Conservation (phyloP, 306 rosid species). For the Trichosanthes truncata region DNA sequence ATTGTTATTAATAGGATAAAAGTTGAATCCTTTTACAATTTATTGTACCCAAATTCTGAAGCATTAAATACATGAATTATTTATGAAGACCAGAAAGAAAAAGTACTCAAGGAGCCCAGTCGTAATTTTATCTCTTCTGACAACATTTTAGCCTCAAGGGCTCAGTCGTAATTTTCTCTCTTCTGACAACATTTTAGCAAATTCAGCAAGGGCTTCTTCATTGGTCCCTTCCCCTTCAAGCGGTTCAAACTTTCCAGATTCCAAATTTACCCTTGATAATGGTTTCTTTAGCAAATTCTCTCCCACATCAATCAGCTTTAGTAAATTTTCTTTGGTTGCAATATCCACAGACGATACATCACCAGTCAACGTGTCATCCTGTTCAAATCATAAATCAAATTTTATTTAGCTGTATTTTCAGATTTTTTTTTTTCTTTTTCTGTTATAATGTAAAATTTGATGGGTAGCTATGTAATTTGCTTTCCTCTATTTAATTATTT, state of each 20-base stretch:
- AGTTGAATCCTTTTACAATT: too few relatives aligned
- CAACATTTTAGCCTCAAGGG: background rate
- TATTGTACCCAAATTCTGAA: too few relatives aligned
- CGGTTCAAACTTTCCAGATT: background rate
- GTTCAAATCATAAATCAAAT: background rate
- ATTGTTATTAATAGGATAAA: too few relatives aligned
- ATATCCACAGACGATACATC: background rate
- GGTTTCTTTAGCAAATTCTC: background rate
- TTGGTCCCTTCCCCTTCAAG: background rate
- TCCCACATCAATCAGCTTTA: background rate
- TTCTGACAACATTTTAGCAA: background rate
- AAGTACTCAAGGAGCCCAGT: background rate
- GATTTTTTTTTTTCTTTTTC: too few relatives aligned
- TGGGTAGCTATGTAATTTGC: too few relatives aligned
- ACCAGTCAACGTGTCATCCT: background rate
- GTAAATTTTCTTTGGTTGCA: background rate
- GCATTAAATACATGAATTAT: background rate
- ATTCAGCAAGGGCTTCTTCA: background rate
- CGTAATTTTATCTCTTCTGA: background rate
- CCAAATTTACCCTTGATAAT: conserved; percentile 4
- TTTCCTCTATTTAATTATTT: too few relatives aligned
- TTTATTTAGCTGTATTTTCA: background rate
- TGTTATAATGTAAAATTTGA: too few relatives aligned
- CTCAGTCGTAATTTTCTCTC: background rate
- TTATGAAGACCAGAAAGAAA: background rate